Base-by-base conservation (phyloP, 345 rosid genomes). In the Aethionema arabicum region DNA sequence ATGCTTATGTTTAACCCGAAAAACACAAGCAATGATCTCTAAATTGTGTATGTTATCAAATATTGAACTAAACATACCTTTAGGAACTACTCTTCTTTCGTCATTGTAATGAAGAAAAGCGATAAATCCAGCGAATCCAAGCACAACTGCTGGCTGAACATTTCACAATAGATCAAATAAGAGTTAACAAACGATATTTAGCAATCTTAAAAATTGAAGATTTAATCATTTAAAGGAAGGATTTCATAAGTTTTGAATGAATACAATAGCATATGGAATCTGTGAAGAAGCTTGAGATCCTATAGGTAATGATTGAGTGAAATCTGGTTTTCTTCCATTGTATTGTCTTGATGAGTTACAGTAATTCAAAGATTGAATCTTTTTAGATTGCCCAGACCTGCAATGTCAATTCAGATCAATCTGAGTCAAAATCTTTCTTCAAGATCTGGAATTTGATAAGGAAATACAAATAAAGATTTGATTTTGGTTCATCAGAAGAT, bases 71-170 rank as follows among this genome's bases (percentile, higher is more conserved):
- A 11, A 58, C 12, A 36, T 77, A 93, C 96, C 97, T 80, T 72
- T 82, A 0, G 67, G 71, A 71, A 81, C 39, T 16, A 76, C 83
- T 80, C 99, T 84, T 63, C 87, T 79, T 77, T 93, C 88, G 4
- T 87, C 99, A 70, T 93, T 90, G 45, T 77, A 85, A 76, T 78
- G 96, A 63, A 90, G 30, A 39, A 81, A 65, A 52, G 79, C 4
- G n/a, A 76, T 67, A 13, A 85, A 40, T 40, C 99, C 97, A 37
- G 65, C 66, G 59, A 90, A 80, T 36, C 88, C 91, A 43, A 85
- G 76, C 11, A 83, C 14, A 61, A 74, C 70, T 65, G 75, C 69
- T 32, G 95, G 95, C 98, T 92, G 79, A 67, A 82, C 55, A 50
- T 60, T 35, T 29, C 59, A 55, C n/a, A 58, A 55, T 37, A 11